These are phyloP conservation scores for Claviceps africana DNA, from an alignment of 2,329 filamentous ascomycete genomes.

Conservation along the genomic window DNA sequence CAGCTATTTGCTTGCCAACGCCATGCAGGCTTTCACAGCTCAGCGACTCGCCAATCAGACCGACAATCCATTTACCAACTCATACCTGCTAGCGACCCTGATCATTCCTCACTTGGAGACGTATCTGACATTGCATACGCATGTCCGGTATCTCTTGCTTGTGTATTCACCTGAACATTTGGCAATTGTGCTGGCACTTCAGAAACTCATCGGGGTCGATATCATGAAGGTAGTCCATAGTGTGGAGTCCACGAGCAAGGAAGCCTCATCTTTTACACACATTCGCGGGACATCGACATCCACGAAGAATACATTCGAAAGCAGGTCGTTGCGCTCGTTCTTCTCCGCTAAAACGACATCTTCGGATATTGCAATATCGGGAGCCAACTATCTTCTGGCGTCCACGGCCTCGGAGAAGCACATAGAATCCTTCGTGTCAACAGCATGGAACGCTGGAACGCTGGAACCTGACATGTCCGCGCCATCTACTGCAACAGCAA, in stretches of 20 bases:
- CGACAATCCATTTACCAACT: conserved; percentile 40
- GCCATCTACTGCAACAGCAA: conserved; percentile 20
- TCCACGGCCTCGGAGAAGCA: conserved; percentile 40
- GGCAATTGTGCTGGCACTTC: conserved; percentile 41
- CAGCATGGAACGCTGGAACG: conserved; percentile 31
- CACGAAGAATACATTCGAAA: conserved; percentile 13
- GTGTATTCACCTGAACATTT: conserved; percentile 45
- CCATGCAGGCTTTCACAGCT: conserved; percentile 43
- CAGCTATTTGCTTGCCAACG: conserved; percentile 46
- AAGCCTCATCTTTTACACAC: conserved; percentile 24
- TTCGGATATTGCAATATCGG: conserved; percentile 26
- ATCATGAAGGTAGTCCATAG: conserved; percentile 46
- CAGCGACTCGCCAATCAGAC: conserved; percentile 36
- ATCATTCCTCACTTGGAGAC: conserved; percentile 47
- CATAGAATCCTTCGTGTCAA: conserved; percentile 37
- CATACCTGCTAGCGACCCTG: conserved; percentile 40
- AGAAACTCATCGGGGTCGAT: conserved; percentile 40
- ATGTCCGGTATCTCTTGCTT: conserved; percentile 42
- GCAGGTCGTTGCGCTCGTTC: conserved; percentile 10
- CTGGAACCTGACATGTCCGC: conserved; percentile 19
- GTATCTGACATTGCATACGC: conserved; percentile 38
- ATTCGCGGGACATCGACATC: conserved; percentile 22
- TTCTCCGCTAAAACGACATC: conserved; percentile 13
- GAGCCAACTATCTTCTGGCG: conserved; percentile 43
- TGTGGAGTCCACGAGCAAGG: conserved; percentile 28